Evolutionary conservation across 345 rosid species (phyloP).

Genomic region (Salix exigua): DNA sequence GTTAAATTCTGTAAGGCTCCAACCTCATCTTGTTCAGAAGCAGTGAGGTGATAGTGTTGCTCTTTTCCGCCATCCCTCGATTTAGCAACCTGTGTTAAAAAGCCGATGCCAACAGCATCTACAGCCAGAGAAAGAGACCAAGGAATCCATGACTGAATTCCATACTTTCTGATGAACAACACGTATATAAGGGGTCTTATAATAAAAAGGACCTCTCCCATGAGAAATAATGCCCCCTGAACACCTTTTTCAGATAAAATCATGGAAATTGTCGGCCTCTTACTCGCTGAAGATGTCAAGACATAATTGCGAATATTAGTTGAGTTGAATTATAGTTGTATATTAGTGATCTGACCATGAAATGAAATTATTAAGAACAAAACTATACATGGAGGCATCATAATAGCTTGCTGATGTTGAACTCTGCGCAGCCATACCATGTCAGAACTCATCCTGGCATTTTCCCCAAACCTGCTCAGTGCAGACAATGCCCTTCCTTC

Average conservation of each 20-base stretch:
- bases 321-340: neutral
- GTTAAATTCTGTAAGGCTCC: constrained; percentile 11
- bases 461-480: constrained; percentile 69
- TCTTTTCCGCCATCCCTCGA: constrained; percentile 35
- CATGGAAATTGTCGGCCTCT: constrained; percentile 44
- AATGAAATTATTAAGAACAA: constrained; percentile 3
- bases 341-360: neutral
- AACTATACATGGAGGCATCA: constrained; percentile 49
- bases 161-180: constrained; percentile 70
- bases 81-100: constrained; percentile 43
- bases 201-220: constrained; percentile 70
- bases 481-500: constrained; percentile 86
- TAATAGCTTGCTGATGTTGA: constrained; percentile 58
- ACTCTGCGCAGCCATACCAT: constrained; percentile 54
- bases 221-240: constrained; percentile 52
- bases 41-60: constrained; percentile 42
- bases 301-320: constrained; percentile 11
- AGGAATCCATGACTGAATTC: constrained; percentile 83
- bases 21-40: constrained; percentile 73
- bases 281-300: constrained; percentile 36
- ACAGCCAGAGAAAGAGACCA: constrained; percentile 80
- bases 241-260: constrained; percentile 68
- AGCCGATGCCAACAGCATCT: constrained; percentile 54
- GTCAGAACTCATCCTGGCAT: constrained; percentile 52
- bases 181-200: constrained; percentile 92